Conservation (phyloP, 2,329 filamentous ascomycete genomes). For the Monilinia aucupariae region DNA sequence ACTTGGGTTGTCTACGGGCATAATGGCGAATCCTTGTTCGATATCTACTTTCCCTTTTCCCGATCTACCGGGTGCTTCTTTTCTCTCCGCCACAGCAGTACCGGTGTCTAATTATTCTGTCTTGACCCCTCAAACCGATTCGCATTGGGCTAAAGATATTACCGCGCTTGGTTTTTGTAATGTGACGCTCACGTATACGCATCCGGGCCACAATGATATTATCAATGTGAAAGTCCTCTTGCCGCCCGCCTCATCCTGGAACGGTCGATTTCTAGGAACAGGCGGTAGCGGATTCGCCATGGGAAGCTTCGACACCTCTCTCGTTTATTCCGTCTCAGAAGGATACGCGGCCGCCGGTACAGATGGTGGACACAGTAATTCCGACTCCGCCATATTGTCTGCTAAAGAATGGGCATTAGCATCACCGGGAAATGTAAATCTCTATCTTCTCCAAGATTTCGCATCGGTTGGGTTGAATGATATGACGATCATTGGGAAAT, state of each 20-base stretch:
- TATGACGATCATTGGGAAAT: conserved; percentile 33
- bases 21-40: background rate
- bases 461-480: conserved; percentile 38
- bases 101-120: background rate
- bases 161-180: conserved; percentile 12
- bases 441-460: conserved; percentile 36
- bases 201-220: conserved; percentile 25
- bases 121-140: background rate
- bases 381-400: fast-evolving
- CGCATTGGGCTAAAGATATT: background rate
- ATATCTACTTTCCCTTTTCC: conserved; percentile 4
- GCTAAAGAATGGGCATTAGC: conserved; percentile 7
- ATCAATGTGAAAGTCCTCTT: conserved; percentile 30
- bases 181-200: conserved; percentile 24
- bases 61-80: background rate
- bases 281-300: background rate
- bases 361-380: background rate
- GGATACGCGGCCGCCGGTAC: conserved; percentile 4
- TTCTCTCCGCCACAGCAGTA: background rate
- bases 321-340: background rate
- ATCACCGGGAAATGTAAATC: conserved; percentile 23
- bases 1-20: background rate
- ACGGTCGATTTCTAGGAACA: conserved; percentile 10
- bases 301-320: background rate
- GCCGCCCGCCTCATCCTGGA: conserved; percentile 18